Percentiles rank a stretch among this genome's conserved stretches.
phyloP scores from a whole-genome alignment of 2,329 filamentous ascomycete species.

The Diaporthe helianthi region DNA sequence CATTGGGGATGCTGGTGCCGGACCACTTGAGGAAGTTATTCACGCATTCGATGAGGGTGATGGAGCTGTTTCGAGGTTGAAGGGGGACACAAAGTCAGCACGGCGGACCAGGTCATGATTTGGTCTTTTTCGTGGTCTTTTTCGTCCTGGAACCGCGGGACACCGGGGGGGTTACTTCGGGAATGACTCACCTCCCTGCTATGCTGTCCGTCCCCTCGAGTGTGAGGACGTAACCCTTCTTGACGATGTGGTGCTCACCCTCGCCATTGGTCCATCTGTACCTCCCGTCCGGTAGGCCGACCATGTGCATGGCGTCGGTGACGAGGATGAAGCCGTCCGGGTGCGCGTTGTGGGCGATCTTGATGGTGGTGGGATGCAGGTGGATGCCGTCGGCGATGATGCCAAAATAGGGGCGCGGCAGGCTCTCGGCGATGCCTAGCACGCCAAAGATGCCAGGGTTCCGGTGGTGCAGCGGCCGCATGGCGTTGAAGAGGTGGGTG shows the following conservation, averaged over 20 bases:
- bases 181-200: conserved; percentile 69
- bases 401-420: conserved; percentile 78
- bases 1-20: conserved; percentile 70
- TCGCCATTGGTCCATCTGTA: conserved; percentile 86
- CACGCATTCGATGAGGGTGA: conserved; percentile 80
- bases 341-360: conserved; percentile 87
- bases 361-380: conserved; percentile 85
- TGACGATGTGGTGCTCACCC: conserved; percentile 65
- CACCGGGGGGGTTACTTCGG: background rate
- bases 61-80: conserved; percentile 54
- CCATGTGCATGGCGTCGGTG: conserved; percentile 89
- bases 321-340: conserved; percentile 86
- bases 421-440: conserved; percentile 69
- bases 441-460: conserved; percentile 91
- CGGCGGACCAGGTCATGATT: background rate
- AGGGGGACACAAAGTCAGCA: conserved; percentile 4
- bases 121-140: background rate
- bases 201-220: conserved; percentile 82
- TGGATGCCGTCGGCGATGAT: conserved; percentile 92
- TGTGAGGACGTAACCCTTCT: conserved; percentile 74
- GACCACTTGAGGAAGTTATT: conserved; percentile 83
- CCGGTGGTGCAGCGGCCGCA: conserved; percentile 88
- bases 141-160: background rate
- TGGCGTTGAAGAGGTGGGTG: conserved; percentile 93
- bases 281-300: conserved; percentile 81